Evolutionary conservation across 2,329 filamentous ascomycete genomes (phyloP).

Genomic region (Colletotrichum sojae): DNA sequence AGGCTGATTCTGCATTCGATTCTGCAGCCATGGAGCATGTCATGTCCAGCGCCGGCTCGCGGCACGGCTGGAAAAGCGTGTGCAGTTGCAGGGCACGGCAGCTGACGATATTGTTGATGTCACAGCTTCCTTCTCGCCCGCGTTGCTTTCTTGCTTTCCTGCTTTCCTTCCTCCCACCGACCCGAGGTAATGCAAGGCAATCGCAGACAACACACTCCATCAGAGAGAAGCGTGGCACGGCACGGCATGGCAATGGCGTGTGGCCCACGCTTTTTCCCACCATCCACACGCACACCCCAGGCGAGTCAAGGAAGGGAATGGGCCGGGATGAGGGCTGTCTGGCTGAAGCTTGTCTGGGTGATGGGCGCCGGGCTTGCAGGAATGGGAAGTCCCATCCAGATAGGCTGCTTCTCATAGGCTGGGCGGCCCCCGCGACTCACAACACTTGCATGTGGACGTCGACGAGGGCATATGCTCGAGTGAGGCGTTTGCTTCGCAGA

Average conservation of each 20-base stretch:
- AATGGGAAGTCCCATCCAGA: neutral
- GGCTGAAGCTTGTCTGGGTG: slow-evolving; percentile 34
- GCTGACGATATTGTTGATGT: slow-evolving; percentile 24
- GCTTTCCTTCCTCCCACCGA: slow-evolving; percentile 7
- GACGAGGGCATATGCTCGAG: slow-evolving; percentile 2
- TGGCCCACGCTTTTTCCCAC: slow-evolving; percentile 1
- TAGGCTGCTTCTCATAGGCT: neutral
- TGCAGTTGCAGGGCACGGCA: slow-evolving; percentile 1
- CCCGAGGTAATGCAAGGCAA: slow-evolving; percentile 31
- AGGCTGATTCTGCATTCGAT: slow-evolving; percentile 3
- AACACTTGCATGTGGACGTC: slow-evolving; percentile 37
- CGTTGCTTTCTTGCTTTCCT: too few species aligned
- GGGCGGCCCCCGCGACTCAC: neutral
- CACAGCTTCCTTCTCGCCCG: slow-evolving; percentile 3
- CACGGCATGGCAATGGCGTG: slow-evolving; percentile 16
- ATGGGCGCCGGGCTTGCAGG: slow-evolving; percentile 24
- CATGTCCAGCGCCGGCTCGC: slow-evolving; percentile 1
- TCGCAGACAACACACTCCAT: neutral
- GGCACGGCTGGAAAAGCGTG: slow-evolving; percentile 8
- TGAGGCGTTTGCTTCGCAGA: neutral
- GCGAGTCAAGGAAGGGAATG: slow-evolving; percentile 28
- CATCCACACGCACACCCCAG: neutral
- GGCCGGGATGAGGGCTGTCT: slow-evolving; percentile 33
- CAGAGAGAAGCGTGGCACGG: neutral
- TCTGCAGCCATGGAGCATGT: slow-evolving; percentile 1